Conservation (phyloP, 2,329 filamentous ascomycete genomes). For the Phyllosticta paracitricarpa region DNA sequence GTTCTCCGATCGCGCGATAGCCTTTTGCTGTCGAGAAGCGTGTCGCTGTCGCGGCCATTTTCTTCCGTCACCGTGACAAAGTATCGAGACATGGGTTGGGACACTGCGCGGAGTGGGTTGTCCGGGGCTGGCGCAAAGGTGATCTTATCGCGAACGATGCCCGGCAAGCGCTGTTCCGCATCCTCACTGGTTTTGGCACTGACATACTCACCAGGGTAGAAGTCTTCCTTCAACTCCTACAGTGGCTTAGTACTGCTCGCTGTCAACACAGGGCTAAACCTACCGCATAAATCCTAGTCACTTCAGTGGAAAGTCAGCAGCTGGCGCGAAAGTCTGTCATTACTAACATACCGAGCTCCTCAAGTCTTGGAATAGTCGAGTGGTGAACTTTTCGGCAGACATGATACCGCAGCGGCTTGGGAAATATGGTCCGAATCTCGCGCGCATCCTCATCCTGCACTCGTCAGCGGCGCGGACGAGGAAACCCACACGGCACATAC, state of each 20-base stretch:
- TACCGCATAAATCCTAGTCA: constrained; percentile 12
- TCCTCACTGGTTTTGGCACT: constrained; percentile 44
- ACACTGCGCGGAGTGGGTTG: constrained; percentile 57
- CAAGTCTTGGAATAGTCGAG: constrained; percentile 78
- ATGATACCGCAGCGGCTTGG: constrained; percentile 80
- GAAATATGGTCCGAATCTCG: constrained; percentile 86
- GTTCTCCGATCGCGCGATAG: constrained; percentile 79
- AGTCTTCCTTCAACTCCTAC: constrained; percentile 75
- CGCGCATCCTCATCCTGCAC: constrained; percentile 54
- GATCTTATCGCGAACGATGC: constrained; percentile 22
- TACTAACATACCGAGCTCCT: constrained; percentile 55
- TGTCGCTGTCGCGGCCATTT: constrained; percentile 28
- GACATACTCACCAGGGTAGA: constrained; percentile 80
- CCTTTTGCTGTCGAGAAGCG: constrained; percentile 43
- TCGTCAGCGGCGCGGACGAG: constrained; percentile 13
- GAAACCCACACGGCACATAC: neutral
- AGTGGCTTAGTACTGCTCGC: neutral
- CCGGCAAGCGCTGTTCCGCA: constrained; percentile 2
- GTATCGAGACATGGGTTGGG: constrained; percentile 53
- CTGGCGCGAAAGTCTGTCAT: constrained; percentile 20
- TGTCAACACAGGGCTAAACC: neutral
- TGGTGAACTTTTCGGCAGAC: constrained; percentile 88
- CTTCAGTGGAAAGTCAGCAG: neutral
- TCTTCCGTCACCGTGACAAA: constrained; percentile 5
- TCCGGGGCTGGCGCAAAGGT: constrained; percentile 51